Conservation (phyloP, 2,329 filamentous ascomycete genomes). For the Pseudocercospora eumusae region DNA sequence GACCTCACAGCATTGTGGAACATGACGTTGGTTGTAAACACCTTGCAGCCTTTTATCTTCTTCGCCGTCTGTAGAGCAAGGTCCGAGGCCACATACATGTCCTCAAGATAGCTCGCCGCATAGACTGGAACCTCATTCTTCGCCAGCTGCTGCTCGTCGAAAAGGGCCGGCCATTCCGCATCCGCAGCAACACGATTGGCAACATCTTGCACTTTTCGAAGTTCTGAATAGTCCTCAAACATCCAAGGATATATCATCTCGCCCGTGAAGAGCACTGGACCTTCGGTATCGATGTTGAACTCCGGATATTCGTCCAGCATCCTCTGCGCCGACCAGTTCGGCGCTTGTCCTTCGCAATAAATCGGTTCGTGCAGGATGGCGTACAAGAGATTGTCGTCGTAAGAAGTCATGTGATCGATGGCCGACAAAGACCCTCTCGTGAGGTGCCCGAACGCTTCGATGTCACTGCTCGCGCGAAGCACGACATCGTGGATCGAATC, state of each 20-base stretch:
- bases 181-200: constrained; percentile 70
- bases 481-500: constrained; percentile 74
- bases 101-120: constrained; percentile 77
- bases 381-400: constrained; percentile 80
- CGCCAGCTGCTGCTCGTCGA: constrained; percentile 70
- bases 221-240: constrained; percentile 77
- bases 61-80: constrained; percentile 72
- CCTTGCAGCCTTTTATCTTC: constrained; percentile 73
- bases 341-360: constrained; percentile 72
- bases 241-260: constrained; percentile 91
- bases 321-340: constrained; percentile 74
- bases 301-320: constrained; percentile 55
- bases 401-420: constrained; percentile 67
- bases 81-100: constrained; percentile 88
- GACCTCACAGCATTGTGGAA: constrained; percentile 81
- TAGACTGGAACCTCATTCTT: constrained; percentile 84
- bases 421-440: constrained; percentile 68
- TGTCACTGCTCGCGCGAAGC: constrained; percentile 68
- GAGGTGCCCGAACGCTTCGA: constrained; percentile 74
- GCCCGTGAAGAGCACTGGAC: constrained; percentile 76
- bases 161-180: constrained; percentile 72
- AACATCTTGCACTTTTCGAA: constrained; percentile 66
- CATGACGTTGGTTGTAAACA: constrained; percentile 81
- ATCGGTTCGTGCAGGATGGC: constrained; percentile 83
- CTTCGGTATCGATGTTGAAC: constrained; percentile 49